Conservation (phyloP, 306 rosid genomes). For the Fragaria nilgerrensis region DNA sequence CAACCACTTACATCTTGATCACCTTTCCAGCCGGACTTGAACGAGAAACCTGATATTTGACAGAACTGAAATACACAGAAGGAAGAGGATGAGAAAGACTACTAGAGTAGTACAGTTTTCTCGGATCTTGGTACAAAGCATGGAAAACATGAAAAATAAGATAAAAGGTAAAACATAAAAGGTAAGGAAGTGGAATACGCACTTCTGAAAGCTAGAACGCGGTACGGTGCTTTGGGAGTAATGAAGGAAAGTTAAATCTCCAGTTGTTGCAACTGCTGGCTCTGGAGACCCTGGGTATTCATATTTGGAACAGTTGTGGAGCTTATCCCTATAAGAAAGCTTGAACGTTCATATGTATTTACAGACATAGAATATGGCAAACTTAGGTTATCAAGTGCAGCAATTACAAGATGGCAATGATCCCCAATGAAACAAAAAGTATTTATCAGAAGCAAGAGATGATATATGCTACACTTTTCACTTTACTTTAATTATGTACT, state of each 20-base stretch:
- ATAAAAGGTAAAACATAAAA: not conserved
- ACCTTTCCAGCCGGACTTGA: not conserved
- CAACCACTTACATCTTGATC: not conserved
- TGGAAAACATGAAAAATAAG: not conserved
- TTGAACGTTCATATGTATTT: not conserved
- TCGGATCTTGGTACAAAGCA: not conserved
- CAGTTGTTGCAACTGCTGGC: slow-evolving; percentile 1
- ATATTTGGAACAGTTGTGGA: slow-evolving; percentile 4
- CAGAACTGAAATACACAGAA: not conserved
- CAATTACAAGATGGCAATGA: not conserved
- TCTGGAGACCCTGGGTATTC: not conserved
- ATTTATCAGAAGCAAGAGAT: not conserved
- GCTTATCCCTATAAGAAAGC: not conserved
- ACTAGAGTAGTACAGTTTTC: not conserved
- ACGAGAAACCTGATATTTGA: not conserved
- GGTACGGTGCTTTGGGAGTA: not conserved
- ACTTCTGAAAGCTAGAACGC: not conserved
- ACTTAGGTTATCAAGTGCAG: not conserved
- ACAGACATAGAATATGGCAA: not conserved
- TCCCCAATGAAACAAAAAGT: not conserved
- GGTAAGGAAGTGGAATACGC: not conserved
- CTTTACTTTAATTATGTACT: not conserved
- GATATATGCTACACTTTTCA: not conserved
- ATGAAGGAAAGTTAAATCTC: not conserved
- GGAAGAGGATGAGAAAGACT: not conserved